A percentile compares a stretch with the other conserved stretches of the same genome.
phyloP scores from a whole-genome alignment of 768 basidiomycete species.

The Royoungia palumana region DNA sequence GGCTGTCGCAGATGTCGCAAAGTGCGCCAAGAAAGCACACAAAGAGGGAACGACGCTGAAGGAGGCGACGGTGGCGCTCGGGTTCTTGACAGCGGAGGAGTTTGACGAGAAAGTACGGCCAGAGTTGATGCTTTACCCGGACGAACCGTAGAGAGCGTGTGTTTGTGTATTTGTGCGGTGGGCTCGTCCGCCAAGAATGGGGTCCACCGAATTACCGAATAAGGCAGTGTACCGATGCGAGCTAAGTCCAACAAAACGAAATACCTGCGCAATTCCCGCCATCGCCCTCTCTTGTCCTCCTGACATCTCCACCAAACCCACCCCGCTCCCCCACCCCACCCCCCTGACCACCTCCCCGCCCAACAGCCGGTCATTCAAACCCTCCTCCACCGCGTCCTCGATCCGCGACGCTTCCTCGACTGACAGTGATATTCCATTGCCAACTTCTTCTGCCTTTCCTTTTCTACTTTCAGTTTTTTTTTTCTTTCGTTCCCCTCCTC shows the following conservation, averaged over 20 bases:
- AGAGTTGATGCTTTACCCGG: constrained; percentile 84
- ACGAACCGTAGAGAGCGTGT: constrained; percentile 36
- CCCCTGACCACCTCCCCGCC: not conserved
- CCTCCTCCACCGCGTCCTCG: not conserved
- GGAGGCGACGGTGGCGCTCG: constrained; percentile 87
- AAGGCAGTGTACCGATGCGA: constrained; percentile 32
- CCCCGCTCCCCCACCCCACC: not conserved
- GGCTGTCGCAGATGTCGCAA: constrained; percentile 76
- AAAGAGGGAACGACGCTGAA: constrained; percentile 96
- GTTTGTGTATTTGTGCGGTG: not conserved
- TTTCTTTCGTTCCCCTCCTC: not conserved
- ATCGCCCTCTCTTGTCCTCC: constrained; percentile 22
- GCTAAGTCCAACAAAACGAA: constrained; percentile 38
- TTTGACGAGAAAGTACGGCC: constrained; percentile 94
- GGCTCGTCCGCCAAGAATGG: constrained; percentile 28
- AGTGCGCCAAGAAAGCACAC: constrained; percentile 99
- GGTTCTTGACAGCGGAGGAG: constrained; percentile 82
- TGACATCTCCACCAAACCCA: constrained; percentile 7
- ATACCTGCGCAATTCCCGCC: constrained; percentile 32
- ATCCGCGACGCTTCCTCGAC: not conserved
- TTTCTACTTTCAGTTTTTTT: too few species aligned
- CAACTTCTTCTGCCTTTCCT: not conserved
- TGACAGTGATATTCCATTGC: not conserved
- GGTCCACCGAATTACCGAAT: constrained; percentile 27
- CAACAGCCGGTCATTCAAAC: not conserved